phyloP scores from a whole-genome alignment of 176 grass and related monocot species.

The Carex kokanica region DNA sequence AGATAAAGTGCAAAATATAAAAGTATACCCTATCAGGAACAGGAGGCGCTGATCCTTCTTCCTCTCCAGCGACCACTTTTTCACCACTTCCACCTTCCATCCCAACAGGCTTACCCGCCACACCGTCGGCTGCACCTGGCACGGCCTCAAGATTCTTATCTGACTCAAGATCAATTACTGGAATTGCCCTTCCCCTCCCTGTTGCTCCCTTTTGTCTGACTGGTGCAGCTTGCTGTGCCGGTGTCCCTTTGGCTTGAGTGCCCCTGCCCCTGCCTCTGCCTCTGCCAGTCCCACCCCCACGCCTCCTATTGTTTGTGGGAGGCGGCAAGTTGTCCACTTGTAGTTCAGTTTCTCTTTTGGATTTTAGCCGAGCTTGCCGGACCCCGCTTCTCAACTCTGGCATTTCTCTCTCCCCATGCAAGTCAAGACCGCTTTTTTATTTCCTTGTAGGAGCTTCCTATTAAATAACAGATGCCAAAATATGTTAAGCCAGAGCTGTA shows the following conservation, averaged over 20 bases:
- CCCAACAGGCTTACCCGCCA: constrained; percentile 37
- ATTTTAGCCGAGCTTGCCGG: constrained; percentile 69
- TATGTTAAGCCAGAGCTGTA: neutral
- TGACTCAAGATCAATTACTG: constrained; percentile 72
- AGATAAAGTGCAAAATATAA: neutral
- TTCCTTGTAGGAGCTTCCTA: constrained; percentile 21
- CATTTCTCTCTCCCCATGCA: constrained; percentile 97
- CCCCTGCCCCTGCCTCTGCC: constrained; percentile 54
- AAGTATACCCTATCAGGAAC: constrained; percentile 72
- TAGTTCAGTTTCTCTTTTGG: constrained; percentile 63
- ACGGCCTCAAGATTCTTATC: constrained; percentile 62
- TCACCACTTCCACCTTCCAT: constrained; percentile 89
- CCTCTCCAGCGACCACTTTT: constrained; percentile 60
- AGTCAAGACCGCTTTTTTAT: constrained; percentile 38
- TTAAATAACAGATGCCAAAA: constrained; percentile 6
- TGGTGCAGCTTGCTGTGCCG: constrained; percentile 18
- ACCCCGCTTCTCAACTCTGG: constrained; percentile 95
- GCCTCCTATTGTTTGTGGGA: constrained; percentile 46
- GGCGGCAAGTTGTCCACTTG: constrained; percentile 53
- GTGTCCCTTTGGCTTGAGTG: constrained; percentile 16
- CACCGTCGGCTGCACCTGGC: constrained; percentile 47
- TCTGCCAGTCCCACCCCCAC: constrained; percentile 63
- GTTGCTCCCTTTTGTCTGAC: constrained; percentile 44
- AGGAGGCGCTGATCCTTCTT: constrained; percentile 64
- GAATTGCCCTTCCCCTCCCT: constrained; percentile 50